Evolutionary conservation across 1,139 yeast species (phyloP), one percentile per base, ranked within the genome.

Genomic region (Saccharomycopsis hybrid): DNA sequence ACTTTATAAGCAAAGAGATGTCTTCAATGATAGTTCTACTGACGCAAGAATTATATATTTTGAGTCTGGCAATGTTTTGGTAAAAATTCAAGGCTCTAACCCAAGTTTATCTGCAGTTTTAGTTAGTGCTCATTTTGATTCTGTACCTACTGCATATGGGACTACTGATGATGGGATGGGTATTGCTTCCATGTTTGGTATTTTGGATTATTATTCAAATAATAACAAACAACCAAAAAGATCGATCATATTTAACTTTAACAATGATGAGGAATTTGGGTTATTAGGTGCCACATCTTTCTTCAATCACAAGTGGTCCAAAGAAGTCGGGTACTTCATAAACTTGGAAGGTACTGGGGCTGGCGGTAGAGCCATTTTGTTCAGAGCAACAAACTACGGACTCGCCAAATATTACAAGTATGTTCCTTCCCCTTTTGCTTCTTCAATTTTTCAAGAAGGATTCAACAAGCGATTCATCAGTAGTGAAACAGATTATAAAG

Each of bases 341-440:
- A 90, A 90, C 61, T 70, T 90, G 56, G 97, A 90, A 70, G 97
- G 97, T n/a, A 87, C 96, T 0, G 97, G 97, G 2, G 86, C 95
- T 3, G 96, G 96, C 30, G 96, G 96, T 4, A 79, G 85, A 55
- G 90, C 96, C 0, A 74, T 86, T 38, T 69, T 90, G 44, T 88
- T 90, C 65, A 74, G 97, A 64, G 82, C 92, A 18, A 81, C 96
- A 0, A 96, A 90, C 62, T 76, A 75, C 56, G 85, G 85, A 0
- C 77, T 86, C 5, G 85, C 85, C 1, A 72, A 81, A 55, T 79
- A 75, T 58, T 80, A 74, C 55, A 59, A 65, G 32, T 53, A 55
- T n/a, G 78, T 74, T 0, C 56, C 64, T 13, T 60, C 63, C n/a
- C 96, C 96, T 0, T 86, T 80, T 66, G 96, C 85, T 3, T 77